Base-by-base conservation (phyloP, 2,329 filamentous ascomycete species). In the Phyllosticta citriasiana region DNA sequence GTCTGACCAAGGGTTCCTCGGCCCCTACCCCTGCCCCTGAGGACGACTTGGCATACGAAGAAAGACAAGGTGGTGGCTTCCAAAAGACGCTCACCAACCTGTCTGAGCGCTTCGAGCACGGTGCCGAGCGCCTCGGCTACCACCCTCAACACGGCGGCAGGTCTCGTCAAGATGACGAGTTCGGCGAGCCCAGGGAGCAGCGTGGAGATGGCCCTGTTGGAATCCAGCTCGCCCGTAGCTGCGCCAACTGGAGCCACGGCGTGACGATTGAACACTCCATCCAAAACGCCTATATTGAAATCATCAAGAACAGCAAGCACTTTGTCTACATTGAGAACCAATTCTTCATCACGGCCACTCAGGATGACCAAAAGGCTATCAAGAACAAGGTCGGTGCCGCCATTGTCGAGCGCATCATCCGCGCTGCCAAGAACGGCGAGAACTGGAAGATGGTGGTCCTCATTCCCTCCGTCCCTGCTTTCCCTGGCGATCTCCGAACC, bases 281-380 rank as follows among this genome's bases (percentile, higher is more conserved):
- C 64, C 84, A 87, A 64, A 92, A 93, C 70, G 91, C 91, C 1
- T 96, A 96, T 69, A 84, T 88, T 35, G 80, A 88, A 53, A 81
- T 85, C 27, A 91, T 91, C 66, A 78, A 76, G 47, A 84, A 85
- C 56, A 86, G 86, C 19, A 77, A 85, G 68, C 85, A 91, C 70
- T 91, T 88, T 68, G 75, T 92, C 62, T 92, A 91, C 72, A 91
- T 92, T 40, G 88, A 92, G 71, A 91, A 92, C 68, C 86, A 90
- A 79, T 94, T 94, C 77, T 94, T 94, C 79, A 94, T 94, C 74
- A 94, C 89, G 0, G 88, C 89, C 2, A 92, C 88, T 1, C 80
- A 79, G 55, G 80, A 88, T 59, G 76, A 84, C 61, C 88, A 91
- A 70, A 80, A 81, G 64, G 88, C 89, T 0, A 84, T 95, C 54